Conservation (phyloP, 2,329 filamentous ascomycete species). For the Aschersonia sp. region DNA sequence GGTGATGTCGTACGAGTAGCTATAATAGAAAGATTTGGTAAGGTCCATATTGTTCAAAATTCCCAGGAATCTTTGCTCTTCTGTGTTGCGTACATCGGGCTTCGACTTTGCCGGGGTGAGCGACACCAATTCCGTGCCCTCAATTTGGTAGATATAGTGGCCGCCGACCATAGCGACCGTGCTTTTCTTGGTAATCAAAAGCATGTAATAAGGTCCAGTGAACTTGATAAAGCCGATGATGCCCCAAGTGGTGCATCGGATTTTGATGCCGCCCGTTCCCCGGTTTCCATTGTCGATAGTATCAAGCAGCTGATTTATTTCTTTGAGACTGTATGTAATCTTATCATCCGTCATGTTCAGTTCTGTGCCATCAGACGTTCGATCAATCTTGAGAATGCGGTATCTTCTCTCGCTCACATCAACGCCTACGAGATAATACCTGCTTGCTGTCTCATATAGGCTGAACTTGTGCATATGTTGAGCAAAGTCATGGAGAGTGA, state of each 20-base stretch:
- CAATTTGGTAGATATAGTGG: slow-evolving; percentile 90
- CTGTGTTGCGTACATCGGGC: slow-evolving; percentile 64
- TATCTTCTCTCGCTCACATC: slow-evolving; percentile 83
- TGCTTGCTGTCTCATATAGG: slow-evolving; percentile 87
- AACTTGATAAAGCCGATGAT: slow-evolving; percentile 91
- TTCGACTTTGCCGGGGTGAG: slow-evolving; percentile 65
- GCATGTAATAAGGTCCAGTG: slow-evolving; percentile 93
- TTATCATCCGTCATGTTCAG: slow-evolving; percentile 85
- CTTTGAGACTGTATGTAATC: slow-evolving; percentile 80
- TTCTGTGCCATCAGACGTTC: slow-evolving; percentile 63
- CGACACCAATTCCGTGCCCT: slow-evolving; percentile 82
- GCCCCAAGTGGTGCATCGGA: slow-evolving; percentile 87
- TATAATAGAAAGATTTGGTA: slow-evolving; percentile 90
- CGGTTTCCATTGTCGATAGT: slow-evolving; percentile 94
- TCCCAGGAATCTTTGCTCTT: slow-evolving; percentile 76
- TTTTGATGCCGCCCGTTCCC: slow-evolving; percentile 73
- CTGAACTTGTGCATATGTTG: slow-evolving; percentile 89
- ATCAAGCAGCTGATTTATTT: slow-evolving; percentile 87
- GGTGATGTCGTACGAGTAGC: slow-evolving; percentile 95
- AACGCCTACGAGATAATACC: slow-evolving; percentile 88
- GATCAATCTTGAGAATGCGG: slow-evolving; percentile 87
- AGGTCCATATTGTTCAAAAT: slow-evolving; percentile 88
- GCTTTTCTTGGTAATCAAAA: slow-evolving; percentile 88
- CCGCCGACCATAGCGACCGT: slow-evolving; percentile 94
- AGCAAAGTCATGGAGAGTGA: slow-evolving; percentile 21